phyloP scores from a whole-genome alignment of 1,139 yeast species.

The Ashbya aceris region DNA sequence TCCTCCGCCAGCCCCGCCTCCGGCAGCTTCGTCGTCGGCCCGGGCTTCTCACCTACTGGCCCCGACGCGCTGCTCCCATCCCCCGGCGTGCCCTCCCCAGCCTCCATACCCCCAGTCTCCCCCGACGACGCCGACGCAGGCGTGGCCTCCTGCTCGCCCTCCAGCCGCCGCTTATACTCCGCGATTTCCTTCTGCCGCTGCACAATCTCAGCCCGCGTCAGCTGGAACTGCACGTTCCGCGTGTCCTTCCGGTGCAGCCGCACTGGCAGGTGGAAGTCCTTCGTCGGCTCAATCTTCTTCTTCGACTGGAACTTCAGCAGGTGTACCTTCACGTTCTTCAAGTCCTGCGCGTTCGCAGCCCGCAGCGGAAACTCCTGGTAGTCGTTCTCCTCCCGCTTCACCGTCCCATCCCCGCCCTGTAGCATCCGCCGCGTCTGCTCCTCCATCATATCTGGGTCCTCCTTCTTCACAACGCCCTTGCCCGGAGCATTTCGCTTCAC shows the following conservation, averaged over 20 bases:
- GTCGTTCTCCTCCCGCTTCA: conserved; percentile 21
- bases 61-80: neutral
- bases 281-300: conserved; percentile 58
- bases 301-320: conserved; percentile 72
- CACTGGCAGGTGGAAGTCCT: conserved; percentile 70
- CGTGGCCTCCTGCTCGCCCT: conserved; percentile 6
- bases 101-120: neutral
- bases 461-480: conserved; percentile 24
- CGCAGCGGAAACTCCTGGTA: conserved; percentile 40
- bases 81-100: conserved; percentile 7
- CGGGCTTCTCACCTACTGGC: neutral
- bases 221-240: conserved; percentile 74
- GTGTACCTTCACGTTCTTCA: conserved; percentile 70
- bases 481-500: conserved; percentile 14
- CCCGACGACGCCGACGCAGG: conserved; percentile 4
- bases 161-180: conserved; percentile 29
- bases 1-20: conserved; percentile 30
- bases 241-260: conserved; percentile 90
- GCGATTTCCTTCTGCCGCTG: conserved; percentile 37
- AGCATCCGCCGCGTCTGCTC: conserved; percentile 20
- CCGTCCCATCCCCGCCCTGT: conserved; percentile 15
- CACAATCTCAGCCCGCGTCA: conserved; percentile 54
- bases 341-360: conserved; percentile 64
- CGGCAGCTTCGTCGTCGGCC: conserved; percentile 20
- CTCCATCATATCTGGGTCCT: conserved; percentile 26